Conservation (phyloP, 495 filamentous ascomycete genomes). For the Neurospora sp. region DNA sequence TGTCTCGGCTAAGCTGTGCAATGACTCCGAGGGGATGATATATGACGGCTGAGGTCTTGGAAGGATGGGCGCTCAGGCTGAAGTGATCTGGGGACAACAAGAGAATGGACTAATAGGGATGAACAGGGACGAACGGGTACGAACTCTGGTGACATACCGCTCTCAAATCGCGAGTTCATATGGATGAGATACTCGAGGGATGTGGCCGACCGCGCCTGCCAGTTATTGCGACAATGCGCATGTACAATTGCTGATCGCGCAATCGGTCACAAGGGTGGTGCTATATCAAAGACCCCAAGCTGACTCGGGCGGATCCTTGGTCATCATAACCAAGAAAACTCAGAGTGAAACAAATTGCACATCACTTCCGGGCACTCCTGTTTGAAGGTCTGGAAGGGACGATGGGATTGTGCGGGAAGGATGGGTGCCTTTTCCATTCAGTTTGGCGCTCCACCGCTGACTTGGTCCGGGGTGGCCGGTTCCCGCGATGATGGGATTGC, state of each 20-base stretch:
- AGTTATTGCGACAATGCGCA: neutral
- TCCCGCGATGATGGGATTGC: neutral
- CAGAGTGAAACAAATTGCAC: neutral
- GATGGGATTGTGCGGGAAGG: neutral
- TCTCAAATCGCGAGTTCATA: conserved; percentile 16
- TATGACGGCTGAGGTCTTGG: neutral
- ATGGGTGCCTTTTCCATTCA: neutral
- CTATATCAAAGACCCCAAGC: conserved; percentile 8
- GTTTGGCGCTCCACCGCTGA: neutral
- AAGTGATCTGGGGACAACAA: neutral
- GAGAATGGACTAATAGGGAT: neutral
- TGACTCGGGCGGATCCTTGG: neutral
- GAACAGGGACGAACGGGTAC: neutral
- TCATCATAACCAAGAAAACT: neutral
- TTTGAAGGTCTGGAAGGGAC: neutral
- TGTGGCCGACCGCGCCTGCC: neutral
- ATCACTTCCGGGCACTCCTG: neutral
- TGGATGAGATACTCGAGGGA: neutral
- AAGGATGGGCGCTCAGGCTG: neutral
- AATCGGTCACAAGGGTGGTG: conserved; percentile 24
- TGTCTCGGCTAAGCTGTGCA: too few relatives aligned
- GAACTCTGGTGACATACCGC: conserved; percentile 13
- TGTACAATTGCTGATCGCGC: conserved; percentile 18
- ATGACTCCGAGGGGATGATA: neutral
- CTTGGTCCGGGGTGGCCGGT: neutral